Base-by-base conservation (phyloP, 208 protist genomes). In the Leishmania martiniquensis region DNA sequence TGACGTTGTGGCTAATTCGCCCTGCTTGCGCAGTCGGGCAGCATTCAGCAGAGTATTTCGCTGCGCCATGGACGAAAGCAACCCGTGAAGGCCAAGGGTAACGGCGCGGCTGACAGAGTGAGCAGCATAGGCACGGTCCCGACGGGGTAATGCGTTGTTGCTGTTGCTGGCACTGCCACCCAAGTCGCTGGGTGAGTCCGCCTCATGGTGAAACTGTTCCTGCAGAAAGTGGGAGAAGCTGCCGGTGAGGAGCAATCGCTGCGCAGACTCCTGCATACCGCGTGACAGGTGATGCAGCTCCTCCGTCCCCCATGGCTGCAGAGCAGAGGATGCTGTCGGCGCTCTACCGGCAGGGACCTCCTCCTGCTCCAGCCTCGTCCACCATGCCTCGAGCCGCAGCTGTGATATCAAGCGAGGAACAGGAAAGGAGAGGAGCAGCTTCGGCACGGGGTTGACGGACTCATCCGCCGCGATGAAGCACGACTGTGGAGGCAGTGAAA, bases 351-450 rank as follows among this genome's bases (percentile, higher is more conserved):
- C 75, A 42, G 72, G 17, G 10, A 32, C 49, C 29, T 66, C 77
- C n/a, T 75, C 83, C 45, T 72, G 60, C 25, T 44, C 52, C 3
- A 71, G 10, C 52, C 45, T 45, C 44, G 45, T 29, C 65, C 76
- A 76, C 52, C 34, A 17, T 1, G 75, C 81, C 75, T 84, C 77
- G 37, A 84, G 79, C 51, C 67, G 65, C 57, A 78, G 75, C 32
- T 80, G 79, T n/a, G 79, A 79, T 15, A 84, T 32, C 39, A 87
- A 32, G 42, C 76, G 60, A 42, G 86, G 88, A 20, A 83, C 76
- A 0, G 88, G 88, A 51, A 90, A 92, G 34, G 88, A 85, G n/a
- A 87, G 75, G 22, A 92, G 78, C 39, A 92, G 81, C 69, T 88
- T 85, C 13, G 83, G 80, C 37, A 87, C 74, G 7, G 84, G 82